Conservation (phyloP, 257 asterid genomes). For the Scutellaria galericulata region DNA sequence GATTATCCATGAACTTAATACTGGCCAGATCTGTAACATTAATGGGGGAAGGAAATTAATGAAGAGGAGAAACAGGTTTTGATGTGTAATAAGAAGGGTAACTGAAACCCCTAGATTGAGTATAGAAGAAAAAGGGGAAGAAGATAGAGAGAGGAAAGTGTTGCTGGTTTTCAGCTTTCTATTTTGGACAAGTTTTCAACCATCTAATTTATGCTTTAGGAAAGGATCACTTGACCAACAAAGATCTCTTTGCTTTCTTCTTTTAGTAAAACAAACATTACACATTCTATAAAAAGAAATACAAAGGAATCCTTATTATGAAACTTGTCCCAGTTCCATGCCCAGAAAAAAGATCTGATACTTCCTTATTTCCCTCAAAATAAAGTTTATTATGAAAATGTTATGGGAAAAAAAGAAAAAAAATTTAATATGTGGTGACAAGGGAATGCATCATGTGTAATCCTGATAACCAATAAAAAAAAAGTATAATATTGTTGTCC, state of each 20-base stretch:
- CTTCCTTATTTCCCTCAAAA: too few relatives aligned
- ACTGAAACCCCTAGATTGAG: slow-evolving; percentile 33
- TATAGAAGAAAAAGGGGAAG: slow-evolving; percentile 12
- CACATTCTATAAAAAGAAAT: not conserved
- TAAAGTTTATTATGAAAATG: too few relatives aligned
- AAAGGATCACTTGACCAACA: not conserved
- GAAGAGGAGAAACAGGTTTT: not conserved
- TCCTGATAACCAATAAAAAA: too few relatives aligned
- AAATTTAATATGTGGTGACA: too few relatives aligned
- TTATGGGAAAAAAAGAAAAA: too few relatives aligned
- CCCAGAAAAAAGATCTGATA: too few relatives aligned
- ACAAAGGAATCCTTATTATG: not conserved
- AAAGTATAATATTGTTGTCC: too few relatives aligned
- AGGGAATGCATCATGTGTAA: too few relatives aligned
- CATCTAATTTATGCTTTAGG: slow-evolving; percentile 12
- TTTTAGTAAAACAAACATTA: slow-evolving; percentile 12
- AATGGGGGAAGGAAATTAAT: not conserved
- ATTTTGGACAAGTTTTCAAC: slow-evolving; percentile 15
- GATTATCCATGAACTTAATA: too few relatives aligned
- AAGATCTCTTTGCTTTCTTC: slow-evolving; percentile 30
- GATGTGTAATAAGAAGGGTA: too few relatives aligned
- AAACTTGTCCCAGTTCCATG: not conserved
- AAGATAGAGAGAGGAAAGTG: not conserved
- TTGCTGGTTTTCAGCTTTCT: slow-evolving; percentile 9
- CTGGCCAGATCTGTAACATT: slow-evolving; percentile 52